Conservation (phyloP, 305 asterid genomes). For the Fraxinus platypoda region DNA sequence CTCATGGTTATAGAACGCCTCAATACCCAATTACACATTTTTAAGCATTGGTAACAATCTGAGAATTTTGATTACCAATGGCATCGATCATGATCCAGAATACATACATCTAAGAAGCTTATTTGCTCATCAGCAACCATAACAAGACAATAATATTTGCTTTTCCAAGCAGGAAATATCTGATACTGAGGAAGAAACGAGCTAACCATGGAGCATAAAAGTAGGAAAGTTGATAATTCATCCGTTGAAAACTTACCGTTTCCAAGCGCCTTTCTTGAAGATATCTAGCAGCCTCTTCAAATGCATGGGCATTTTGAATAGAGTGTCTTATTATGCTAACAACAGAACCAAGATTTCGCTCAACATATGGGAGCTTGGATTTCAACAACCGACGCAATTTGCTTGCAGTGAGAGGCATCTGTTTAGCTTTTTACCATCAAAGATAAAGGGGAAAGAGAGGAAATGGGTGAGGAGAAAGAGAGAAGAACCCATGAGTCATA, state of each 20-base stretch:
- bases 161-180: slow-evolving; percentile 12
- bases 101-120: slow-evolving; percentile 9
- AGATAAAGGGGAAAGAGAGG: neutral
- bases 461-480: slow-evolving; percentile 19
- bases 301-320: slow-evolving; percentile 69
- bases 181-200: neutral
- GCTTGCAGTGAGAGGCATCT: slow-evolving; percentile 71
- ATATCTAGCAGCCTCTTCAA: slow-evolving; percentile 63
- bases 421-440: slow-evolving; percentile 65
- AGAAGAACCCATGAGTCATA: slow-evolving; percentile 15
- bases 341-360: slow-evolving; percentile 74
- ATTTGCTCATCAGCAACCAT: neutral
- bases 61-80: neutral
- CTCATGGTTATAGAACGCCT: neutral
- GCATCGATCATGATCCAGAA: neutral
- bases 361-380: slow-evolving; percentile 78
- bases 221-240: slow-evolving; percentile 3
- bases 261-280: slow-evolving; percentile 61
- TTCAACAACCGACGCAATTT: slow-evolving; percentile 65
- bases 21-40: neutral
- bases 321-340: slow-evolving; percentile 78
- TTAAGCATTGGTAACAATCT: neutral
- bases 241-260: slow-evolving; percentile 44
- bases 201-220: slow-evolving; percentile 8
- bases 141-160: neutral